Percentiles rank a stretch among this genome's conserved stretches.
Conservation (phyloP, 2,329 filamentous ascomycete species). For the Pseudopyrenochaeta lycopersici region DNA sequence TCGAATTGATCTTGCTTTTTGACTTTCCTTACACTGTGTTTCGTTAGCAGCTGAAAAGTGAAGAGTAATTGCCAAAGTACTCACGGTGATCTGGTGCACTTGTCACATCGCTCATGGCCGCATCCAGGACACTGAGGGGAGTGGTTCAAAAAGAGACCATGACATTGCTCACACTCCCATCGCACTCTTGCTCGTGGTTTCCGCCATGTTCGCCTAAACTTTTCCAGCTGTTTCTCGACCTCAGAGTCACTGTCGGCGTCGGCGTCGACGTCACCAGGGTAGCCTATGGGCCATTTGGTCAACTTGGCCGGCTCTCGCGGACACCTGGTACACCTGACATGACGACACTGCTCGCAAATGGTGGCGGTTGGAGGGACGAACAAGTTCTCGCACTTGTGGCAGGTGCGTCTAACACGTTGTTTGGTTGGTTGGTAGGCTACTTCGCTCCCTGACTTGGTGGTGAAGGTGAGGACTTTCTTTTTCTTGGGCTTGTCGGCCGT, state of each 20-base stretch:
- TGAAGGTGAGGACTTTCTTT: constrained; percentile 66
- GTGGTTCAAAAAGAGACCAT: constrained; percentile 65
- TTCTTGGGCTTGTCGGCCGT: constrained; percentile 58
- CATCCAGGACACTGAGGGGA: constrained; percentile 68
- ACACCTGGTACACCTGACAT: constrained; percentile 81
- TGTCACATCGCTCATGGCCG: constrained; percentile 66
- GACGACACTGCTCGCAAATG: constrained; percentile 73
- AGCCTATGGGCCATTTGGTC: constrained; percentile 74
- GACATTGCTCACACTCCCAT: constrained; percentile 69
- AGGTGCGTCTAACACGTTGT: constrained; percentile 77
- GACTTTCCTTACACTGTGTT: constrained; percentile 63
- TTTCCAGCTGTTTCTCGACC: constrained; percentile 35
- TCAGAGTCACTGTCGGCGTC: constrained; percentile 46
- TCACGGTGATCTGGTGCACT: constrained; percentile 65
- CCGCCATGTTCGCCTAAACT: constrained; percentile 51
- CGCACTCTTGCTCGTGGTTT: constrained; percentile 56
- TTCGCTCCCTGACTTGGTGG: constrained; percentile 73
- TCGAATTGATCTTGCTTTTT: constrained; percentile 66
- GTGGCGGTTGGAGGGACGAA: constrained; percentile 65
- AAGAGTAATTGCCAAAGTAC: constrained; percentile 20
- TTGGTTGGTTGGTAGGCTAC: constrained; percentile 75
- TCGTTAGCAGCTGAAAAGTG: constrained; percentile 13
- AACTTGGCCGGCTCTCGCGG: constrained; percentile 79
- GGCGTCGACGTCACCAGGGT: constrained; percentile 68
- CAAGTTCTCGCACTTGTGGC: constrained; percentile 74